phyloP scores from a whole-genome alignment of 441 rosid species.

The Eruca vesicaria region DNA sequence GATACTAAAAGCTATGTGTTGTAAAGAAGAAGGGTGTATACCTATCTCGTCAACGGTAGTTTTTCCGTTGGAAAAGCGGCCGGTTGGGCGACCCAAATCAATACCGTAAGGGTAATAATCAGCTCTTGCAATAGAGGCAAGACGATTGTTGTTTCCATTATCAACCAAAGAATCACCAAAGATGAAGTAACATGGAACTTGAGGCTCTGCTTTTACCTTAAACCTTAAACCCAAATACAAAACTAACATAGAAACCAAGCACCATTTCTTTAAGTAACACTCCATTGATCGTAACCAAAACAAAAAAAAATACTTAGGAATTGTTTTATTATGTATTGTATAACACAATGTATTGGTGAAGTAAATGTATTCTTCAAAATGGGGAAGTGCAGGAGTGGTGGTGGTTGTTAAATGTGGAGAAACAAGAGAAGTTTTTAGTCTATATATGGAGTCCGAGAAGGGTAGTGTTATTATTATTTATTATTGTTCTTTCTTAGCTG shows the following conservation, averaged over 20 bases:
- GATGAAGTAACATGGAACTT: constrained; percentile 57
- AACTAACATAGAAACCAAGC: constrained; percentile 18
- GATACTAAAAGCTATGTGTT: constrained; percentile 26
- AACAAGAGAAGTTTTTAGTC: constrained; percentile 7
- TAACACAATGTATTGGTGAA: constrained; percentile 1
- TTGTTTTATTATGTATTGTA: neutral
- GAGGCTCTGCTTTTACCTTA: constrained; percentile 41
- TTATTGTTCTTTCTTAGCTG: neutral
- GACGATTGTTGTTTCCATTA: constrained; percentile 55
- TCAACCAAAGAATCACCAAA: constrained; percentile 68
- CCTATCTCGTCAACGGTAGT: constrained; percentile 56
- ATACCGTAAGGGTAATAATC: constrained; percentile 59
- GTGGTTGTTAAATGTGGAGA: constrained; percentile 22
- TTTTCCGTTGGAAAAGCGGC: constrained; percentile 54
- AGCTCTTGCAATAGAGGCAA: constrained; percentile 46
- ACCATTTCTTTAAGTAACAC: constrained; percentile 29
- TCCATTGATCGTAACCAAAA: constrained; percentile 32
- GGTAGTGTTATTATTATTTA: neutral
- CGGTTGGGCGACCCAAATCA: constrained; percentile 53
- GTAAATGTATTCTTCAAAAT: neutral
- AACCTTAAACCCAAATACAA: constrained; percentile 3
- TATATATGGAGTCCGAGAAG: constrained; percentile 16
- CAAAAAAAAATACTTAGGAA: neutral
- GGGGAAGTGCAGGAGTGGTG: constrained; percentile 18
- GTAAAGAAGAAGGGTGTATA: constrained; percentile 39